phyloP scores from a whole-genome alignment of 345 rosid species.

The Melastoma malabathricum region DNA sequence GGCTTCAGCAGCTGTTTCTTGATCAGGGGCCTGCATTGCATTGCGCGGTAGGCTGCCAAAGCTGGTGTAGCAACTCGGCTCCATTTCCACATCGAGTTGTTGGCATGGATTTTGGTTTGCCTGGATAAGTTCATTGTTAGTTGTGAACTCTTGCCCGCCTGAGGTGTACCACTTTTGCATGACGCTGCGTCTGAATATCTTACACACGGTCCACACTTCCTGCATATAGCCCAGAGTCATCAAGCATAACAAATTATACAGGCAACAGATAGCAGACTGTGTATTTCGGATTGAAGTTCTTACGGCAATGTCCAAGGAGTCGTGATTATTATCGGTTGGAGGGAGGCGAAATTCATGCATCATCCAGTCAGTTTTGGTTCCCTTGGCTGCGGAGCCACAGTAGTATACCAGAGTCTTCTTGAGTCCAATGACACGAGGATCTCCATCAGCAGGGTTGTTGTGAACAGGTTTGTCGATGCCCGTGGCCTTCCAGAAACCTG shows the following conservation, averaged over 20 bases:
- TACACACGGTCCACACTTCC: slow-evolving; percentile 89
- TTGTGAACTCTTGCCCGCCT: slow-evolving; percentile 38
- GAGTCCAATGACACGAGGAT: slow-evolving; percentile 37
- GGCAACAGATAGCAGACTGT: too few relatives aligned
- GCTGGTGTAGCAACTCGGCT: background rate
- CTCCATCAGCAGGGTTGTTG: slow-evolving; percentile 20
- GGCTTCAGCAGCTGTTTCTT: too few relatives aligned
- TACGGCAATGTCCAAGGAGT: slow-evolving; percentile 5
- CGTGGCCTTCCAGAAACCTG: slow-evolving; percentile 98
- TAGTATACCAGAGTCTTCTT: slow-evolving; percentile 89
- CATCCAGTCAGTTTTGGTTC: slow-evolving; percentile 97
- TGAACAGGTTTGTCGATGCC: slow-evolving; percentile 64
- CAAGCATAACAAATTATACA: too few relatives aligned
- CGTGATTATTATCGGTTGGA: background rate
- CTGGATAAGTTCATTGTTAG: slow-evolving; percentile 3
- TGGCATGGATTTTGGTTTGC: slow-evolving; percentile 17
- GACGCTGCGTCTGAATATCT: slow-evolving; percentile 54
- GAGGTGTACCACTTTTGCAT: slow-evolving; percentile 35
- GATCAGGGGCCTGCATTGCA: too few relatives aligned
- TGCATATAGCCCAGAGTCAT: slow-evolving; percentile 13
- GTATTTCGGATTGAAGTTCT: too few relatives aligned
- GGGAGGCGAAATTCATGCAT: slow-evolving; percentile 98
- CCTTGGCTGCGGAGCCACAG: slow-evolving; percentile 85
- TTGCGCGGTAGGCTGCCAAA: too few relatives aligned
- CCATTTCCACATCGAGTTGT: slow-evolving; percentile 1